Conservation (phyloP, 805 yeast species). For the Monosporozyma servazzii region DNA sequence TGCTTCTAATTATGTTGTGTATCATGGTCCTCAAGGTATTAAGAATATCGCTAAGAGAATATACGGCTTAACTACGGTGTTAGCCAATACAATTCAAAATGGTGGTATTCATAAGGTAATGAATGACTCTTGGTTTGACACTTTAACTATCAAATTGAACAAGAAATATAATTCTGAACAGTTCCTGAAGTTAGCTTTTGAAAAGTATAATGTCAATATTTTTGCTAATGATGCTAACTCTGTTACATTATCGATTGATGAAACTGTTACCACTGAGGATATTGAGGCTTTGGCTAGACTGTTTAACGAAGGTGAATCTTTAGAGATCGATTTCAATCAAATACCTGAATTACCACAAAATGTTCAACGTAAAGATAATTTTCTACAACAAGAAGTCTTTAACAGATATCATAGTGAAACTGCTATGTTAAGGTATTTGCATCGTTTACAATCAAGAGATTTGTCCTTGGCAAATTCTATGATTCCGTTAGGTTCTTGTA, state of each 20-base stretch:
- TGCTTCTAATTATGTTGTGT: conserved; percentile 91
- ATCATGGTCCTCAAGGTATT: conserved; percentile 89
- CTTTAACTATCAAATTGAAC: conserved; percentile 54
- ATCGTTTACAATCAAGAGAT: conserved; percentile 77
- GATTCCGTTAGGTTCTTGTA: conserved; percentile 97
- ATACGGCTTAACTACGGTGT: conserved; percentile 59
- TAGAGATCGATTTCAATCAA: conserved; percentile 11
- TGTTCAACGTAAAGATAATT: conserved; percentile 45
- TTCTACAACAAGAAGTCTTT: conserved; percentile 70
- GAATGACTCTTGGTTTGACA: conserved; percentile 74
- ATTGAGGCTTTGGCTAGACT: conserved; percentile 46
- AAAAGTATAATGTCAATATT: conserved; percentile 60
- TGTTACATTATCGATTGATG: conserved; percentile 83
- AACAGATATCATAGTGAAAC: conserved; percentile 88
- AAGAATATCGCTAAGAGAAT: conserved; percentile 68
- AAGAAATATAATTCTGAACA: conserved; percentile 35
- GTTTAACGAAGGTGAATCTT: conserved; percentile 34
- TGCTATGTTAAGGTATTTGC: conserved; percentile 84
- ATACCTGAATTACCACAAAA: conserved; percentile 45
- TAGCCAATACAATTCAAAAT: conserved; percentile 48
- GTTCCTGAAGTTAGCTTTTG: conserved; percentile 23
- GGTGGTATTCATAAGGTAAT: conserved; percentile 25
- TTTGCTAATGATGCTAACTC: conserved; percentile 54
- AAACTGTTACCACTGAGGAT: conserved; percentile 63
- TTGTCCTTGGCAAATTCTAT: conserved; percentile 89